Percentiles rank a stretch among this genome's conserved stretches.
Evolutionary conservation across 2,329 filamentous ascomycete species (phyloP).

Genomic region (Nectriaceae sp.): DNA sequence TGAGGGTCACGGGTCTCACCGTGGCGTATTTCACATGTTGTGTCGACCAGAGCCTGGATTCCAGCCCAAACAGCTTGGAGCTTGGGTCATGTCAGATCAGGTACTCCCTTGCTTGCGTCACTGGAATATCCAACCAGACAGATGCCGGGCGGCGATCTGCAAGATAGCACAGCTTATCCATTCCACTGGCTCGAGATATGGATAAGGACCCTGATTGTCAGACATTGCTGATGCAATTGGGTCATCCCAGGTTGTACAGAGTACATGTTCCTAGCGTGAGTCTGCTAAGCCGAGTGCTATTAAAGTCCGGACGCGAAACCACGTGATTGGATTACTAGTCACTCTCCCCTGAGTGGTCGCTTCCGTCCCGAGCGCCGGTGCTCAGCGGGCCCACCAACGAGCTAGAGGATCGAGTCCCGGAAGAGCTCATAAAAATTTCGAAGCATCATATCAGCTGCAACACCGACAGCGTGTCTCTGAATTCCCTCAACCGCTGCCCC

Average conservation of each 20-base stretch:
- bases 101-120: no score
- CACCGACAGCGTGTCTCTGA: conserved; percentile 22
- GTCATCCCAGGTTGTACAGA: no score
- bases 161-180: no score
- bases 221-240: no score
- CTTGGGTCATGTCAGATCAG: no score
- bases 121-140: no score
- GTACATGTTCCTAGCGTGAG: no score
- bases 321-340: conserved; percentile 24
- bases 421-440: conserved; percentile 41
- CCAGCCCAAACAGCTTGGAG: background rate
- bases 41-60: background rate
- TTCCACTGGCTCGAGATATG: no score
- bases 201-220: no score
- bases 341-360: conserved; percentile 20
- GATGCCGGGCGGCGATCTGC: no score
- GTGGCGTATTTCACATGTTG: background rate
- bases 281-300: no score
- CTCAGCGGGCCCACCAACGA: conserved; percentile 19
- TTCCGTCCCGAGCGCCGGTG: conserved; percentile 10
- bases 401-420: conserved; percentile 15
- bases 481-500: conserved; percentile 16
- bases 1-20: background rate
- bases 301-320: conserved; percentile 8
- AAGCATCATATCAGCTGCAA: conserved; percentile 28